A percentile compares a stretch with the other conserved stretches of the same genome.
Evolutionary conservation across 2,329 filamentous ascomycete species (phyloP).

Genomic region (Fusarium marasasianum): DNA sequence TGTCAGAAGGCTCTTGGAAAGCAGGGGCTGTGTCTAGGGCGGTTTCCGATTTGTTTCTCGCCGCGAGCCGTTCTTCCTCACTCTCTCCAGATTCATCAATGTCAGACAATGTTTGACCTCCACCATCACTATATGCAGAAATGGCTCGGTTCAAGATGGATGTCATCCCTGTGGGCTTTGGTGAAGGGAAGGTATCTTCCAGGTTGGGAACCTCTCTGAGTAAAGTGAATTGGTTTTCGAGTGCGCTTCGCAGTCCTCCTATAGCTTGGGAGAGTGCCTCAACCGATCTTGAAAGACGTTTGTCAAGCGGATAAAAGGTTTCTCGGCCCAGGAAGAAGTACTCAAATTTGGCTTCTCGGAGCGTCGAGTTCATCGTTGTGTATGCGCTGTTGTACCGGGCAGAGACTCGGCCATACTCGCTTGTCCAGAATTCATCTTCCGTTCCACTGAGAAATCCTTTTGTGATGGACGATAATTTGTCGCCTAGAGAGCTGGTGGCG

Average conservation of each 20-base stretch:
- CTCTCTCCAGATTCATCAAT: slow-evolving; percentile 73
- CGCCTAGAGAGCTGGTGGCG: slow-evolving; percentile 78
- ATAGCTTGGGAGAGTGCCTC: slow-evolving; percentile 88
- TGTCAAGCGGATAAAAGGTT: slow-evolving; percentile 80
- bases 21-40: slow-evolving; percentile 45
- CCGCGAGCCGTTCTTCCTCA: slow-evolving; percentile 54
- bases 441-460: slow-evolving; percentile 84
- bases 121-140: slow-evolving; percentile 50
- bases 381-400: slow-evolving; percentile 74
- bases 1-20: slow-evolving; percentile 76
- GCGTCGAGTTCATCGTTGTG: slow-evolving; percentile 75
- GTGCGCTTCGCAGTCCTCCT: slow-evolving; percentile 88
- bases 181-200: slow-evolving; percentile 23
- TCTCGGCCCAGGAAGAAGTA: slow-evolving; percentile 86
- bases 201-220: slow-evolving; percentile 67
- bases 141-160: slow-evolving; percentile 42
- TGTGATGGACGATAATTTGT: slow-evolving; percentile 84
- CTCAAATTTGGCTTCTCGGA: slow-evolving; percentile 89
- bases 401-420: slow-evolving; percentile 70
- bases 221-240: slow-evolving; percentile 87
- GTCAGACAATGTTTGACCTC: slow-evolving; percentile 62
- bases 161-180: slow-evolving; percentile 34
- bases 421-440: slow-evolving; percentile 77
- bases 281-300: slow-evolving; percentile 82
- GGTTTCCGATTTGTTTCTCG: slow-evolving; percentile 44